Evolutionary conservation across 163 green algal species (phyloP), one percentile per base, ranked within the genome.

Genomic region (Chlamydomonas reinhardtii): DNA sequence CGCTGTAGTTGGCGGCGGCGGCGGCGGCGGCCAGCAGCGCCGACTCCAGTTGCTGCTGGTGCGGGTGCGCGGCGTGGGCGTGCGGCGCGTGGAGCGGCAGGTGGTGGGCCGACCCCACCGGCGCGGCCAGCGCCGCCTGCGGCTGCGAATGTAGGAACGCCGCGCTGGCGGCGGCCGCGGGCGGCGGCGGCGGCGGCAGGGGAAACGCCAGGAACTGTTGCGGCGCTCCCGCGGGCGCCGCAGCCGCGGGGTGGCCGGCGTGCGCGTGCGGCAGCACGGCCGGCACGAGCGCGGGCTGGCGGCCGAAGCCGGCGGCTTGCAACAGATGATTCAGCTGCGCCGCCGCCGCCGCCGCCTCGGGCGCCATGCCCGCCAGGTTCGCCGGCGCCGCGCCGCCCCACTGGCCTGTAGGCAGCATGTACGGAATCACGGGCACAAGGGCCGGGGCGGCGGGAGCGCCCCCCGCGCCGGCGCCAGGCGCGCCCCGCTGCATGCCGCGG

Each of bases 181-280:
- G 64, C 43, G 76, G 78, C 43, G 78, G 78, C 35, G 78, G 66
- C 43, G 78, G 73, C 39, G 29, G 62, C 43, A 71, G 31, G 12
- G 16, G 54, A 32, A 62, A 74, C 2, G 78, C 66, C 14, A 85
- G 54, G 64, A 74, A 83, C 48, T 56, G 48, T 14, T 9, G 48
- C 48, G 48, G 48, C 48, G 48, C 48, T 1, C n/a, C 64, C 4
- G 64, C 64, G 4, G 76, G 64, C 29, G 64, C 64, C 14, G 76
- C 43, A 20, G 62, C n/a, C 27, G 31, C 76, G 25, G 56, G 37
- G 27, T 62, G 56, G 17, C 71, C n/a, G 25, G 32, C 76, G 61
- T 83, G 76, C 59, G 76, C 39, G 32, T 82, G 74, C 12, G 56
- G 76, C 22, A 74, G 62, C 17, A 15, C 24, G 3, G 4, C 24